These are phyloP conservation scores for Zygosaccharomyces siamensis DNA, from an alignment of 805 yeast genomes.

Conservation along the genomic window DNA sequence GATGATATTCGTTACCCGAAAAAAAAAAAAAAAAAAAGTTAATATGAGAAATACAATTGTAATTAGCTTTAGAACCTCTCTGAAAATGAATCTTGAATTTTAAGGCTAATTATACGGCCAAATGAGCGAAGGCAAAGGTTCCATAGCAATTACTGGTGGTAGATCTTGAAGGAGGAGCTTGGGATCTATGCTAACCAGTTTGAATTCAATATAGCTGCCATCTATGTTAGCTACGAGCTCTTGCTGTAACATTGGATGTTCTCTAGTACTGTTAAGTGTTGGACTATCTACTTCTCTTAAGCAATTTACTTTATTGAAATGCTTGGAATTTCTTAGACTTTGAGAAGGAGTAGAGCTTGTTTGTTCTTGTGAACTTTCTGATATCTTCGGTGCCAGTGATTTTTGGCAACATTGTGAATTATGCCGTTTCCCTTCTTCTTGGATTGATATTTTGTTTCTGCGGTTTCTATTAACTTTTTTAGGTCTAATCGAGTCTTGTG, in stretches of 20 bases:
- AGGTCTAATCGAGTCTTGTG: background rate
- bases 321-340: background rate
- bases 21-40: background rate
- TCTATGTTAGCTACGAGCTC: constrained; percentile 6
- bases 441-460: background rate
- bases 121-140: constrained; percentile 7
- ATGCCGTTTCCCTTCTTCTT: background rate
- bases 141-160: constrained; percentile 1
- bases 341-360: background rate
- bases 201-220: constrained; percentile 4
- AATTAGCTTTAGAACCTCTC: background rate
- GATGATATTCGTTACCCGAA: background rate
- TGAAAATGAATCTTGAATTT: background rate
- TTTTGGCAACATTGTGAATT: background rate
- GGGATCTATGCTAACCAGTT: background rate
- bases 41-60: background rate
- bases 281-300: background rate
- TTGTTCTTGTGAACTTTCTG: background rate
- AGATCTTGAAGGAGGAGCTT: background rate
- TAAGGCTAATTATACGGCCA: constrained; percentile 1
- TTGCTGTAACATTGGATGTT: constrained; percentile 7
- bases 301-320: background rate
- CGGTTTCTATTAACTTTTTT: background rate
- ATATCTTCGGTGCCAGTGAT: background rate
- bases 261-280: background rate